phyloP scores from a whole-genome alignment of 2,329 filamentous ascomycete genomes.

The Cytospora leucostoma region DNA sequence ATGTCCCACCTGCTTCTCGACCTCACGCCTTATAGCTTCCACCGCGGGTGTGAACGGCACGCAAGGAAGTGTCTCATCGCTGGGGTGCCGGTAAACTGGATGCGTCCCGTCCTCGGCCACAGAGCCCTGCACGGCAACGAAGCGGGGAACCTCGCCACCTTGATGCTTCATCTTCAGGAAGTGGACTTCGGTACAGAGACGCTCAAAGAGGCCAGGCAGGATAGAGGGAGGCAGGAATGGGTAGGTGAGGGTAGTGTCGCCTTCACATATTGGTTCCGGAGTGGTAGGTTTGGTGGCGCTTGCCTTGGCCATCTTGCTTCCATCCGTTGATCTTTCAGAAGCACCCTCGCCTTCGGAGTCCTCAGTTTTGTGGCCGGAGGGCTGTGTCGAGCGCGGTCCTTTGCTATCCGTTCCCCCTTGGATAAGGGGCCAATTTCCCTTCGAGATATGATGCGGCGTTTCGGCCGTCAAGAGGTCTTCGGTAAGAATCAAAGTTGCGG shows the following conservation, averaged over 20 bases:
- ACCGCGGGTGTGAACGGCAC: constrained; percentile 76
- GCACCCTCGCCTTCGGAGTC: background rate
- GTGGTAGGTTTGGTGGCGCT: constrained; percentile 30
- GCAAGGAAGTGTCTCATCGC: constrained; percentile 81
- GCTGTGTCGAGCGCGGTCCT: background rate
- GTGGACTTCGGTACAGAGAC: constrained; percentile 70
- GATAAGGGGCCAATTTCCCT: background rate
- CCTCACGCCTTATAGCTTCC: constrained; percentile 63
- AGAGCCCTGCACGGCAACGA: constrained; percentile 85
- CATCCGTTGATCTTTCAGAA: background rate
- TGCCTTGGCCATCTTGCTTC: constrained; percentile 28
- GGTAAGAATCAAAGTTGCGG: background rate
- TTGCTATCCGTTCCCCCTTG: background rate
- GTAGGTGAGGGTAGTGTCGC: constrained; percentile 75
- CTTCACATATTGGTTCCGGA: constrained; percentile 68
- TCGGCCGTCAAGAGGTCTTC: constrained; percentile 18
- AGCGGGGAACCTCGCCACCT: constrained; percentile 84
- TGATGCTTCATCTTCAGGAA: constrained; percentile 95
- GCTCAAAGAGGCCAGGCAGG: constrained; percentile 64
- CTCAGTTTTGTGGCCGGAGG: background rate
- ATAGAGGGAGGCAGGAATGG: constrained; percentile 64
- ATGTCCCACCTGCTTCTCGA: constrained; percentile 75
- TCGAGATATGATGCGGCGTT: constrained; percentile 9
- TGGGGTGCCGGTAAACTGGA: constrained; percentile 92
- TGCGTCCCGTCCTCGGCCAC: constrained; percentile 69